These are phyloP conservation scores for Mortierella hygrophila DNA, from an alignment of 192 early-diverging fungal genomes.

Conservation along the genomic window DNA sequence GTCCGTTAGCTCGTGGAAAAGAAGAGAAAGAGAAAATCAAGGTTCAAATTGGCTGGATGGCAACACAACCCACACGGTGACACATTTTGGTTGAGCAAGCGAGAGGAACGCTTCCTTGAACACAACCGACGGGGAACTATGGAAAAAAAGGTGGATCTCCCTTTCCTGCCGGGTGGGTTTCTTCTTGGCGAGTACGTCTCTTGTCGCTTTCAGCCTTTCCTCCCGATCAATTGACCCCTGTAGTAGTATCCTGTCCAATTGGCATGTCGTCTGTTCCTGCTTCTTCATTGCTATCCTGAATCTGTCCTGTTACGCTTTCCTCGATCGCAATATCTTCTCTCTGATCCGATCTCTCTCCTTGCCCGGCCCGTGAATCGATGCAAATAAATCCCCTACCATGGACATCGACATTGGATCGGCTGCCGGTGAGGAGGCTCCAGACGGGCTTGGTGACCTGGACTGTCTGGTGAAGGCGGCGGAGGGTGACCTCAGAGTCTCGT, in stretches of 20 bases:
- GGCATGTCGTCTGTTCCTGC: neutral
- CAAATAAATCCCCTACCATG: conserved; percentile 18
- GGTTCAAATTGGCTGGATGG: conserved; percentile 2
- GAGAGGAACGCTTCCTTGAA: neutral
- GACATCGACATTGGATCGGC: neutral
- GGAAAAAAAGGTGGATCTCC: neutral
- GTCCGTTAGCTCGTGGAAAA: conserved; percentile 6
- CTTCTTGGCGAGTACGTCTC: neutral
- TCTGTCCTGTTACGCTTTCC: neutral
- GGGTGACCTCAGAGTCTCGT: conserved; percentile 6
- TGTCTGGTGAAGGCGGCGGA: conserved; percentile 34
- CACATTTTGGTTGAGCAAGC: neutral
- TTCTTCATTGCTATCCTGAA: neutral
- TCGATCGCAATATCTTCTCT: neutral
- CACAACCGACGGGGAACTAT: neutral
- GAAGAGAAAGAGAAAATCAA: conserved; percentile 13
- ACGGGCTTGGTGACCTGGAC: conserved; percentile 42
- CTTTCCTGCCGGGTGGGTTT: neutral
- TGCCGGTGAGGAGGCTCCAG: conserved; percentile 29
- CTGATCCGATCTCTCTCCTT: neutral
- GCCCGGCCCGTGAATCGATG: neutral
- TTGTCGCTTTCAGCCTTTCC: neutral
- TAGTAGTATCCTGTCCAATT: neutral
- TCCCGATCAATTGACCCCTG: neutral
- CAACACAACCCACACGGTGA: neutral